phyloP scores from a whole-genome alignment of 1,139 yeast genomes.

The Pichia sp. region DNA sequence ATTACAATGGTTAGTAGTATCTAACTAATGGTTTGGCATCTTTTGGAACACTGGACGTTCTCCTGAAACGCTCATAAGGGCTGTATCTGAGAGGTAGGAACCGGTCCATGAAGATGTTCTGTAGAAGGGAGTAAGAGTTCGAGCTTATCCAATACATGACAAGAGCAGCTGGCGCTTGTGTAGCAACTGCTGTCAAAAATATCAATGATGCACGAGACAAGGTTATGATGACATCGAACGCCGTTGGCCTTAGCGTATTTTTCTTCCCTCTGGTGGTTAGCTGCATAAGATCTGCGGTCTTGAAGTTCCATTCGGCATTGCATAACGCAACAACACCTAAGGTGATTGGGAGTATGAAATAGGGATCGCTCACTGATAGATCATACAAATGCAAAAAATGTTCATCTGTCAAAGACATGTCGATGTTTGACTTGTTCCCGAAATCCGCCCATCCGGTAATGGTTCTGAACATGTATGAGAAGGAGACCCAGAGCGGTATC shows the following conservation, averaged over 20 bases:
- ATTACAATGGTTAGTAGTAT: conserved; percentile 1
- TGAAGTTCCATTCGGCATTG: conserved; percentile 75
- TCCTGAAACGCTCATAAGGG: conserved; percentile 36
- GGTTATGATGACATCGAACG: conserved; percentile 57
- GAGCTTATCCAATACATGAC: conserved; percentile 85
- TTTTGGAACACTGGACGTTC: conserved; percentile 13
- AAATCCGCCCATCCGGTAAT: conserved; percentile 67
- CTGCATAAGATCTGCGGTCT: conserved; percentile 50
- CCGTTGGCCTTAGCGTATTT: conserved; percentile 45
- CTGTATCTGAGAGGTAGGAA: conserved; percentile 56
- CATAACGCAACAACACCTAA: conserved; percentile 67
- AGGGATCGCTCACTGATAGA: conserved; percentile 57
- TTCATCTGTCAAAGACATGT: conserved; percentile 49
- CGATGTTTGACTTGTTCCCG: conserved; percentile 43
- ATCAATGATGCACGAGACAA: conserved; percentile 71
- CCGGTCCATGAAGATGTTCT: conserved; percentile 68
- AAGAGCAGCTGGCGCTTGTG: conserved; percentile 82
- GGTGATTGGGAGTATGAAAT: conserved; percentile 60
- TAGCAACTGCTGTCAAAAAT: conserved; percentile 75
- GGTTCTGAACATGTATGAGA: conserved; percentile 72
- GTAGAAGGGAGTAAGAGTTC: conserved; percentile 67
- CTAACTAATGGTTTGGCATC: conserved; percentile 22
- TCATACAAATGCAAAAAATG: conserved; percentile 57
- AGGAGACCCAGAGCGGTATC: conserved; percentile 80
- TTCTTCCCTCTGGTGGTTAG: conserved; percentile 32